Evolutionary conservation across 2,329 filamentous ascomycete species (phyloP).

Genomic region (Chaetomiaceae sp.): DNA sequence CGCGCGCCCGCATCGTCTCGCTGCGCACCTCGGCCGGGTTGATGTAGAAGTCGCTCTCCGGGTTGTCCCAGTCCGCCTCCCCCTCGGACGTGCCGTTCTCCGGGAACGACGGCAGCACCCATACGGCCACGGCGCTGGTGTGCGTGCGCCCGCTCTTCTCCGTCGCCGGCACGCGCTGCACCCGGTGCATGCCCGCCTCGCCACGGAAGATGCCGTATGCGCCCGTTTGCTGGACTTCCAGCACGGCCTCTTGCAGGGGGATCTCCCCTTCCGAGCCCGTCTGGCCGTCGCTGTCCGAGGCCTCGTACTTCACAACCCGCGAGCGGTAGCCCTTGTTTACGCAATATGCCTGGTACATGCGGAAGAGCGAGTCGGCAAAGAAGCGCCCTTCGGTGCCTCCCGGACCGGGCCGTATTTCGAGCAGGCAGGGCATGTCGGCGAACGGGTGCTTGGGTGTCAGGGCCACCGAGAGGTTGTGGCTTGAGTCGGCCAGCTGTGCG

Average conservation of each 20-base stretch:
- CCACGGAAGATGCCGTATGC: slow-evolving; percentile 77
- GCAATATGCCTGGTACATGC: slow-evolving; percentile 85
- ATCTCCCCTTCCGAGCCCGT: slow-evolving; percentile 53
- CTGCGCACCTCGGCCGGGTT: slow-evolving; percentile 73
- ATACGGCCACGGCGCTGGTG: slow-evolving; percentile 85
- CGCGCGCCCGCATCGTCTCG: slow-evolving; percentile 87
- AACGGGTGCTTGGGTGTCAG: slow-evolving; percentile 88
- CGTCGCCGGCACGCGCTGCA: slow-evolving; percentile 87
- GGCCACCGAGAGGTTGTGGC: slow-evolving; percentile 63
- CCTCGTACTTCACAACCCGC: slow-evolving; percentile 69
- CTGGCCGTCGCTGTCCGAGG: slow-evolving; percentile 58
- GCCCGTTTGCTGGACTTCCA: slow-evolving; percentile 71
- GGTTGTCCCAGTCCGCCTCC: slow-evolving; percentile 64
- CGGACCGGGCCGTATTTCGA: slow-evolving; percentile 88
- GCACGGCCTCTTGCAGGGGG: slow-evolving; percentile 76
- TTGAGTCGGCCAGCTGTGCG: slow-evolving; percentile 55
- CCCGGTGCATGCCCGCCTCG: slow-evolving; percentile 90
- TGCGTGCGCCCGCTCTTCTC: slow-evolving; percentile 89
- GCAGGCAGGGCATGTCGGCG: slow-evolving; percentile 77
- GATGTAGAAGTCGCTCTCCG: slow-evolving; percentile 86
- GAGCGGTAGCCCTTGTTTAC: slow-evolving; percentile 58
- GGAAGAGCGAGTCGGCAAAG: slow-evolving; percentile 79
- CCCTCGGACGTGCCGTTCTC: slow-evolving; percentile 44
- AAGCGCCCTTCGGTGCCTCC: slow-evolving; percentile 87
- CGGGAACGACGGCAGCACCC: slow-evolving; percentile 82